Evolutionary conservation across 1,284 basidiomycete species (phyloP).

Genomic region (Pisolithus thermaeus): DNA sequence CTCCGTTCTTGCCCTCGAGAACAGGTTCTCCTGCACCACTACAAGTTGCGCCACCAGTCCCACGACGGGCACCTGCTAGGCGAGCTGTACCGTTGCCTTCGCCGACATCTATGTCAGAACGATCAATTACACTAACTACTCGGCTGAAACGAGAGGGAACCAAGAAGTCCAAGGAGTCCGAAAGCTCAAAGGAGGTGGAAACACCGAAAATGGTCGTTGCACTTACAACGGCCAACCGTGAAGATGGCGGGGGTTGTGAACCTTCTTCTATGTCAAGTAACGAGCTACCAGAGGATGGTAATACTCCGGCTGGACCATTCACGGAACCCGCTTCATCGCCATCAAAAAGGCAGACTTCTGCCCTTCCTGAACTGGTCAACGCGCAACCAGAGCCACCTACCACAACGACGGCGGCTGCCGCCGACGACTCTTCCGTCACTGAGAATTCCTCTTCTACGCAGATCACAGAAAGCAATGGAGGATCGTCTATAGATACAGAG

Average conservation of each 20-base stretch:
- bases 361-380: too few species aligned
- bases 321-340: too few species aligned
- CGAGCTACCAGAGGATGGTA: too few species aligned
- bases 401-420: too few species aligned
- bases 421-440: not conserved
- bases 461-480: not conserved
- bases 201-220: not conserved
- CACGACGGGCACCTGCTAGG: slow-evolving; percentile 25
- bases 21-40: slow-evolving; percentile 16
- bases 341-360: too few species aligned
- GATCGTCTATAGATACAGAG: slow-evolving; percentile 8
- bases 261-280: too few species aligned
- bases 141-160: not conserved
- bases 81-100: slow-evolving; percentile 21
- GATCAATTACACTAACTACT: not conserved
- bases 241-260: too few species aligned
- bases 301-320: too few species aligned
- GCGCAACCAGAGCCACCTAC: too few species aligned
- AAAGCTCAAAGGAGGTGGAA: not conserved
- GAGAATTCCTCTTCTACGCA: not conserved
- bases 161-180: not conserved
- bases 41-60: slow-evolving; percentile 20
- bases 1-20: slow-evolving; percentile 15
- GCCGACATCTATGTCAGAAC: not conserved
- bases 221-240: too few species aligned